These are phyloP conservation scores for Talaromyces atroroseus DNA, from an alignment of 2,329 filamentous ascomycete species.

Conservation along the genomic window DNA sequence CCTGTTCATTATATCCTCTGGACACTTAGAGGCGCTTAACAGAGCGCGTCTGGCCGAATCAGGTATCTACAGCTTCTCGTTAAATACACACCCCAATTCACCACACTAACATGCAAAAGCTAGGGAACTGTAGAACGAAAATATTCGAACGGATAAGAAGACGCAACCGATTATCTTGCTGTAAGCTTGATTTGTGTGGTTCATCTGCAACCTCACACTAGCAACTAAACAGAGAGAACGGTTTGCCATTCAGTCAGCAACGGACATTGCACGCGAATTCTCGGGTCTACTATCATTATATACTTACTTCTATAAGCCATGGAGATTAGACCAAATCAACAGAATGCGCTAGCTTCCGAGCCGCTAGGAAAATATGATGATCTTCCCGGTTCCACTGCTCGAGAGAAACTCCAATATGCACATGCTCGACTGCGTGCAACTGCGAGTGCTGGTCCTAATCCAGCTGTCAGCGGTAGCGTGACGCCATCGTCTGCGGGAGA, in stretches of 20 bases:
- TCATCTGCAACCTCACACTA: not conserved
- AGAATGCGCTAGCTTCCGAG: conserved; percentile 17
- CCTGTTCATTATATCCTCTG: not conserved
- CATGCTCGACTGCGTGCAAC: conserved; percentile 26
- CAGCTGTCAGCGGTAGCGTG: conserved; percentile 24
- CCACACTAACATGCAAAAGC: not conserved
- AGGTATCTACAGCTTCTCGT: not conserved
- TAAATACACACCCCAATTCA: not conserved
- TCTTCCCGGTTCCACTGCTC: conserved; percentile 24
- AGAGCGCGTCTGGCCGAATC: conserved; percentile 1
- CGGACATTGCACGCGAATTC: not conserved
- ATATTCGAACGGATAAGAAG: not conserved
- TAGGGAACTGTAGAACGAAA: not conserved
- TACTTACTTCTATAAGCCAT: conserved; percentile 12
- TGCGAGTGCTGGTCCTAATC: conserved; percentile 15
- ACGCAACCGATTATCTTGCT: not conserved
- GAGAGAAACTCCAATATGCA: conserved; percentile 28
- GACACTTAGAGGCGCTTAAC: conserved; percentile 1
- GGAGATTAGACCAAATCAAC: conserved; percentile 19
- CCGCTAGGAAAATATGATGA: conserved; percentile 24
- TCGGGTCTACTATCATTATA: not conserved
- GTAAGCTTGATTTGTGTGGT: not conserved
- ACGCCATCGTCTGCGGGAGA: conserved; percentile 40
- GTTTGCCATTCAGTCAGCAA: not conserved
- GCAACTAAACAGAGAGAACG: not conserved